Conservation (phyloP, 495 filamentous ascomycete species). For the Bryoglossum gracile region DNA sequence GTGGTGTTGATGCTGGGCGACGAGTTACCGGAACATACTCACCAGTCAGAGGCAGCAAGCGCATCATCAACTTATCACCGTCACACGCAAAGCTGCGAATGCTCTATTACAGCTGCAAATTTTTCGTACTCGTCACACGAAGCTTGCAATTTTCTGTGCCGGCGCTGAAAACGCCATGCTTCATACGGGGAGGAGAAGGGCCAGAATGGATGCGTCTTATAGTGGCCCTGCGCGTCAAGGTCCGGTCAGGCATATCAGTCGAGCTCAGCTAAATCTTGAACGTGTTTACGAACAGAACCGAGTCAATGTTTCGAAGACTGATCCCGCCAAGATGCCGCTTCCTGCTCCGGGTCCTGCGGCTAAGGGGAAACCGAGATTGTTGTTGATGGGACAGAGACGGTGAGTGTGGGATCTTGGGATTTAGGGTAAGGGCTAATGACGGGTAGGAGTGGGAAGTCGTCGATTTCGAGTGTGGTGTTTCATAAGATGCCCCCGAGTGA, state of each 20-base stretch:
- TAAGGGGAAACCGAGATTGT: constrained; percentile 70
- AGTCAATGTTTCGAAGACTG: constrained; percentile 31
- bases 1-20: neutral
- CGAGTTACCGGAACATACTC: too few species aligned
- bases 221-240: constrained; percentile 27
- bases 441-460: constrained; percentile 88
- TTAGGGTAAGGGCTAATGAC: constrained; percentile 23
- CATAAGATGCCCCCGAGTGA: constrained; percentile 94
- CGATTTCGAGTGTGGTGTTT: constrained; percentile 95
- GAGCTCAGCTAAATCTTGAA: constrained; percentile 46
- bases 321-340: constrained; percentile 34
- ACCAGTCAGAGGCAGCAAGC: too few species aligned
- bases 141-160: neutral
- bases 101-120: neutral
- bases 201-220: constrained; percentile 19
- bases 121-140: neutral
- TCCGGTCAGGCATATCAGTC: constrained; percentile 30
- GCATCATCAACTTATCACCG: neutral
- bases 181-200: constrained; percentile 20
- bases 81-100: constrained; percentile 20
- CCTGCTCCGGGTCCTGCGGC: constrained; percentile 31
- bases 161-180: constrained; percentile 11
- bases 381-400: constrained; percentile 95
- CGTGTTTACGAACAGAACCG: constrained; percentile 50
- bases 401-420: constrained; percentile 30